These are phyloP conservation scores for Globisporangium barbulae DNA, from an alignment of 352 stramenopile genomes.

Conservation along the genomic window DNA sequence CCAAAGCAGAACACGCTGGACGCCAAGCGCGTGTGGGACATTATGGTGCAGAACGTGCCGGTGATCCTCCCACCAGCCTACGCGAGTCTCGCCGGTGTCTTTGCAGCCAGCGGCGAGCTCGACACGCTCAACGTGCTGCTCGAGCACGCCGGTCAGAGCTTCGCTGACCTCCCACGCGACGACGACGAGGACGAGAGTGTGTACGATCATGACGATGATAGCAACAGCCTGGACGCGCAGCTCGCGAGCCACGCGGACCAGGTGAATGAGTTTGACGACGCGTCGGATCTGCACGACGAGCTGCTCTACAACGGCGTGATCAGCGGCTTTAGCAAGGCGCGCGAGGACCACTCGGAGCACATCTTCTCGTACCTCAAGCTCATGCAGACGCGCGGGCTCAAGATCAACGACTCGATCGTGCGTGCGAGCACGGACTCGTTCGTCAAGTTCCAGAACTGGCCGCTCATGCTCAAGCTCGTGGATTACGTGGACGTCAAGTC, in stretches of 20 bases:
- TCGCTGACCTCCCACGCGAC: slow-evolving; percentile 23
- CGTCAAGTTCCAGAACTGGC: slow-evolving; percentile 62
- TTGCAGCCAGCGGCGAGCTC: slow-evolving; percentile 72
- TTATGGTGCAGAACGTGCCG: slow-evolving; percentile 66
- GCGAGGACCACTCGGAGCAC: slow-evolving; percentile 60
- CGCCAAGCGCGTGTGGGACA: slow-evolving; percentile 68
- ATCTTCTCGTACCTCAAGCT: slow-evolving; percentile 58
- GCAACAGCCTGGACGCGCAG: slow-evolving; percentile 23
- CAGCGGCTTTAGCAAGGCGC: slow-evolving; percentile 73
- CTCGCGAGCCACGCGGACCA: slow-evolving; percentile 16
- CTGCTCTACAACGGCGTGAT: slow-evolving; percentile 81
- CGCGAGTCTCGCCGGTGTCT: slow-evolving; percentile 77
- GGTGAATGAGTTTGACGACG: slow-evolving; percentile 27
- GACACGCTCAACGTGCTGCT: slow-evolving; percentile 65
- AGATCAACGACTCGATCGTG: slow-evolving; percentile 74
- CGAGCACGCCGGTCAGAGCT: slow-evolving; percentile 44
- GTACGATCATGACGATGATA: slow-evolving; percentile 22
- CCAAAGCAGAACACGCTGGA: slow-evolving; percentile 65
- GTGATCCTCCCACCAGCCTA: slow-evolving; percentile 70
- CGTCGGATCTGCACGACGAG: slow-evolving; percentile 33
- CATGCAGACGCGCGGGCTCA: slow-evolving; percentile 45
- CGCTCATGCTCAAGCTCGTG: slow-evolving; percentile 40
- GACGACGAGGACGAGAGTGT: slow-evolving; percentile 22
- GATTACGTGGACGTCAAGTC: slow-evolving; percentile 43
- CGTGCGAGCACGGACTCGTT: slow-evolving; percentile 72